phyloP scores from a whole-genome alignment of 2,329 filamentous ascomycete genomes.

The Penicillium sp. region DNA sequence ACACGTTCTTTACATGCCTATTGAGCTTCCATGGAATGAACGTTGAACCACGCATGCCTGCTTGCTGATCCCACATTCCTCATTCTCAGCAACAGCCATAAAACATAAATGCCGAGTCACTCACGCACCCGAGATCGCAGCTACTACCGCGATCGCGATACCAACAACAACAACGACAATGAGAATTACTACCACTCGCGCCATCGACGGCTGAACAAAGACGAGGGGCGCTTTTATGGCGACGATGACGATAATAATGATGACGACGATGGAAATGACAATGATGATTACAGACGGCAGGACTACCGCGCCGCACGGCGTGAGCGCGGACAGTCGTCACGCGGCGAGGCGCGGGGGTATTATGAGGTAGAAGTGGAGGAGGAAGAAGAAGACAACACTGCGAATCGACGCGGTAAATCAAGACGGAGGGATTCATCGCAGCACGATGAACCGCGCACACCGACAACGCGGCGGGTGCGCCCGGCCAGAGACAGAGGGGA shows the following conservation, averaged over 20 bases:
- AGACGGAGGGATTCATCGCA: background rate
- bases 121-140: slow-evolving; percentile 33
- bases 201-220: slow-evolving; percentile 28
- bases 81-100: background rate
- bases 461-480: slow-evolving; percentile 26
- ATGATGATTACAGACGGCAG: slow-evolving; percentile 14
- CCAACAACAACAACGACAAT: slow-evolving; percentile 12
- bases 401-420: background rate
- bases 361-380: slow-evolving; percentile 19
- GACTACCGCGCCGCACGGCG: slow-evolving; percentile 13
- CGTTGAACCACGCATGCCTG: background rate
- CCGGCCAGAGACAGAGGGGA: slow-evolving; percentile 23
- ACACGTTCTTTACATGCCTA: too few relatives aligned
- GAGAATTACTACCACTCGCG: slow-evolving; percentile 23
- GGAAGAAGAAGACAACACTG: slow-evolving; percentile 15
- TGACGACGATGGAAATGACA: slow-evolving; percentile 8
- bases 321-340: slow-evolving; percentile 20
- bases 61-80: background rate
- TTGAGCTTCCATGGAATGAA: too few relatives aligned
- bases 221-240: slow-evolving; percentile 17
- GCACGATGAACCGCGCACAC: slow-evolving; percentile 19
- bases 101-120: slow-evolving; percentile 30
- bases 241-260: slow-evolving; percentile 4
- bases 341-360: slow-evolving; percentile 12
- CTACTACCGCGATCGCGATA: slow-evolving; percentile 22